Base-by-base conservation (phyloP, 768 basidiomycete genomes). In the Daedaleopsis sinensis region DNA sequence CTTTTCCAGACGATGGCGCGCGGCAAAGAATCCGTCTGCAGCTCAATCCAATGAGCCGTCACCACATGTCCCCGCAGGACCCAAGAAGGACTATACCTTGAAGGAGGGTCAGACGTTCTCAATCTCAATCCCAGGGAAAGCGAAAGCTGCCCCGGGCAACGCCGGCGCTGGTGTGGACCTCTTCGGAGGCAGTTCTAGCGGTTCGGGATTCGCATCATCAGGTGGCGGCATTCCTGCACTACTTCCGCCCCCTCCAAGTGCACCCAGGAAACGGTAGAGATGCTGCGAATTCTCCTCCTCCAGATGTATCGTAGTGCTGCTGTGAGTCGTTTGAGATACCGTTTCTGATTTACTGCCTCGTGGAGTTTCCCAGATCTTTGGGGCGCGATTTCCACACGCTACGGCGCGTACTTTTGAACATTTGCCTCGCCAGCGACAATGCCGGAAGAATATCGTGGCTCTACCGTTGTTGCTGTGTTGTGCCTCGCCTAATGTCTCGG, bases 101-200 rank as follows among this genome's bases (percentile, higher is more conserved):
- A 97, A 96, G 73, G 93, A 94, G 67, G 95, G 95, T 10, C 93
- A 98, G 72, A 97, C 95, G 0, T 96, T 98, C 73, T 89, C 90
- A 5, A 96, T 98, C 65, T 79, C 85, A 37, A 93, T 97, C 61
- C 96, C 95, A 8, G 94, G 94, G n/a, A 85, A 88, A 55, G 77
- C 73, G 57, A 82, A 82, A 71, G 61, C 75, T 18, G 63, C 74
- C 7, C 75, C 70, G 44, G 68, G 71, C 15, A 66, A 73, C 37
- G 64, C 74, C 7, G 27, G 10, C 11, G 39, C 18, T 7, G 80
- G 71, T 63, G 67, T 84, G 38, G 76, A 68, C 38, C 65, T 74
- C 6, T 58, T 73, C 12, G 73, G 69, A 21, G 60, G 70, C 10
- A 62, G 61, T 37, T 36, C 62, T 18, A 52, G 44, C 10, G 38